Percentiles rank a stretch among this genome's conserved stretches.
These are phyloP conservation scores for Colletotrichum camelliae DNA, from an alignment of 2,329 filamentous ascomycete species.

Conservation along the genomic window DNA sequence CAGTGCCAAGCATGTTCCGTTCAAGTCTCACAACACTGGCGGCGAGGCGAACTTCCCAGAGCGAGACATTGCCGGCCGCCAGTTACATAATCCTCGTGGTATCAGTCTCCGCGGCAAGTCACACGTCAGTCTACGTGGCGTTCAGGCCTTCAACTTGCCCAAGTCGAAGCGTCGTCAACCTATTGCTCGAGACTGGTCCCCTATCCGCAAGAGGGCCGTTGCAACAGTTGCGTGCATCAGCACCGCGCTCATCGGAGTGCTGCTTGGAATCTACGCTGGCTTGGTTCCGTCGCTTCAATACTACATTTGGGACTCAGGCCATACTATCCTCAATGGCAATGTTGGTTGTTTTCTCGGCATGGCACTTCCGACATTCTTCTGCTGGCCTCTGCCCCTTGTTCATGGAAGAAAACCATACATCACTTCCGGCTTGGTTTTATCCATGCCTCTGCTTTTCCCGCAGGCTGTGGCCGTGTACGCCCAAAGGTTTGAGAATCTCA, in stretches of 20 bases:
- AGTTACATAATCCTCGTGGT: constrained; percentile 32
- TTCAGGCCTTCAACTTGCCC: constrained; percentile 56
- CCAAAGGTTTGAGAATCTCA: constrained; percentile 59
- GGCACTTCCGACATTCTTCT: constrained; percentile 71
- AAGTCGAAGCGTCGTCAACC: constrained; percentile 65
- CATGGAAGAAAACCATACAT: constrained; percentile 82
- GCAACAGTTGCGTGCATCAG: constrained; percentile 75
- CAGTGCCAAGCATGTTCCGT: constrained; percentile 5
- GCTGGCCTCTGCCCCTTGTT: constrained; percentile 76
- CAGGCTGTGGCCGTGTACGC: constrained; percentile 71
- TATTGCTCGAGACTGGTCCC: constrained; percentile 76
- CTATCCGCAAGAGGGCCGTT: constrained; percentile 69
- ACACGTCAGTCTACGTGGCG: constrained; percentile 58
- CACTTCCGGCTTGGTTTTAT: constrained; percentile 69
- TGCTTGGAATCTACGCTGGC: constrained; percentile 79
- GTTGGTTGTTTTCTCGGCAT: constrained; percentile 75
- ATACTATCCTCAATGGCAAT: constrained; percentile 75
- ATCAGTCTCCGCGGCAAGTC: constrained; percentile 55
- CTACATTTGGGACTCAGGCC: constrained; percentile 71
- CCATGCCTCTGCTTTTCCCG: constrained; percentile 77
- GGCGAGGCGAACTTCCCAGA: constrained; percentile 28
- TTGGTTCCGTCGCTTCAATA: constrained; percentile 83
- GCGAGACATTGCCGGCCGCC: constrained; percentile 28
- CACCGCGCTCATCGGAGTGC: constrained; percentile 72
- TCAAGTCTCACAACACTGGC: constrained; percentile 9